Conservation (phyloP, 129 eudicot genomes). For the Pulicaria dysenterica region DNA sequence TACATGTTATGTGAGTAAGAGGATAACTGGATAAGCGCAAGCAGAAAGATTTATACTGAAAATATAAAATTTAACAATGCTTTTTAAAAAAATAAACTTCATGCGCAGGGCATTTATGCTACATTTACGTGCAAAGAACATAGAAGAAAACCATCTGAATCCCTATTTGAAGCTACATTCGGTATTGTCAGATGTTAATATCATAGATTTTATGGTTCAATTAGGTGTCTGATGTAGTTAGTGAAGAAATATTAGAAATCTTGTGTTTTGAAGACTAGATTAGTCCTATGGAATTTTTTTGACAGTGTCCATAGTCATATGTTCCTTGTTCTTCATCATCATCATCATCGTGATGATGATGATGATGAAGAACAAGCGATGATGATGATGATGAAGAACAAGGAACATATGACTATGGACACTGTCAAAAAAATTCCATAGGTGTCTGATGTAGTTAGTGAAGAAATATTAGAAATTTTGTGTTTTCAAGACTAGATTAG, state of each 20-base stretch:
- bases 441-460: too few relatives aligned
- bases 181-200: constrained; percentile 11
- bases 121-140: constrained; percentile 24
- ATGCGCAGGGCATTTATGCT: constrained; percentile 3
- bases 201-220: background rate
- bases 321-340: background rate
- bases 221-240: background rate
- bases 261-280: background rate
- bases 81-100: background rate
- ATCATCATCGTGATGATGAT: too few relatives aligned
- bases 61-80: too few relatives aligned
- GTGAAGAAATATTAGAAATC: background rate
- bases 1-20: too few relatives aligned
- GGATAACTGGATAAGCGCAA: too few relatives aligned
- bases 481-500: too few relatives aligned
- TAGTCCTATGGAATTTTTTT: background rate
- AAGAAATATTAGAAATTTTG: too few relatives aligned
- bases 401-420: too few relatives aligned
- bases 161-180: constrained; percentile 18
- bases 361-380: too few relatives aligned
- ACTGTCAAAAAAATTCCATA: too few relatives aligned
- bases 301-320: background rate
- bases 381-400: too few relatives aligned
- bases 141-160: constrained; percentile 1
- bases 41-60: too few relatives aligned